Evolutionary conservation across 192 early-diverging fungal genomes (phyloP).

Genomic region (Coemansia sp.): DNA sequence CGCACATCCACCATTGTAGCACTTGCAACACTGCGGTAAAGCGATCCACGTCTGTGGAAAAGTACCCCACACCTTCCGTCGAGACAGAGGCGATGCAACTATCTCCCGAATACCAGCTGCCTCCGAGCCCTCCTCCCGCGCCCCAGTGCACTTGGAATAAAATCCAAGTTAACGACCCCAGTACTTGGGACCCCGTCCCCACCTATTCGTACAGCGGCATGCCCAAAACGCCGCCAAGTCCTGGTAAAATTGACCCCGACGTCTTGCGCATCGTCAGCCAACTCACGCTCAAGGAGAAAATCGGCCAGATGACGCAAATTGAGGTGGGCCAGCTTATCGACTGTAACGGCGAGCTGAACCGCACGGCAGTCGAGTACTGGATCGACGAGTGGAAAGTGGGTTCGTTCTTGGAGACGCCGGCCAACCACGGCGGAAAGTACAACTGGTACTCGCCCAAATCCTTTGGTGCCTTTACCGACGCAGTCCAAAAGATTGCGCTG

Average conservation of each 20-base stretch:
- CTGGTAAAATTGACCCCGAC: constrained; percentile 54
- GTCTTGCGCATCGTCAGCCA: constrained; percentile 44
- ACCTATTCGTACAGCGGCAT: constrained; percentile 13
- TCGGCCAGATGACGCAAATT: constrained; percentile 70
- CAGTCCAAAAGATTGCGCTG: constrained; percentile 59
- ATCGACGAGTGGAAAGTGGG: constrained; percentile 62
- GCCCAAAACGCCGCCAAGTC: not conserved
- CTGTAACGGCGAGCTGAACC: constrained; percentile 58
- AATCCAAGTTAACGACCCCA: constrained; percentile 23
- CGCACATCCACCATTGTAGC: not conserved
- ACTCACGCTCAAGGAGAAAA: constrained; percentile 60
- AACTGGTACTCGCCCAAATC: constrained; percentile 54
- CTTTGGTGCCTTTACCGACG: constrained; percentile 59
- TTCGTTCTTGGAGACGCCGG: constrained; percentile 63
- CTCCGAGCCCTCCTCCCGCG: not conserved
- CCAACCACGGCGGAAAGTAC: constrained; percentile 59
- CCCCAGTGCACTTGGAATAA: constrained; percentile 19
- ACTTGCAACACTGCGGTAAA: not conserved
- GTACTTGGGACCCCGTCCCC: constrained; percentile 7
- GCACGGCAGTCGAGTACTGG: constrained; percentile 59
- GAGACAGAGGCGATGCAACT: not conserved
- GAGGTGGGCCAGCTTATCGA: constrained; percentile 61
- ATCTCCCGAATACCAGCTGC: not conserved
- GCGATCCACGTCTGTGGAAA: not conserved
- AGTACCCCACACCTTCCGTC: not conserved